Evolutionary conservation across 768 basidiomycete genomes (phyloP).

Genomic region (Holtermanniella nyarrowii): DNA sequence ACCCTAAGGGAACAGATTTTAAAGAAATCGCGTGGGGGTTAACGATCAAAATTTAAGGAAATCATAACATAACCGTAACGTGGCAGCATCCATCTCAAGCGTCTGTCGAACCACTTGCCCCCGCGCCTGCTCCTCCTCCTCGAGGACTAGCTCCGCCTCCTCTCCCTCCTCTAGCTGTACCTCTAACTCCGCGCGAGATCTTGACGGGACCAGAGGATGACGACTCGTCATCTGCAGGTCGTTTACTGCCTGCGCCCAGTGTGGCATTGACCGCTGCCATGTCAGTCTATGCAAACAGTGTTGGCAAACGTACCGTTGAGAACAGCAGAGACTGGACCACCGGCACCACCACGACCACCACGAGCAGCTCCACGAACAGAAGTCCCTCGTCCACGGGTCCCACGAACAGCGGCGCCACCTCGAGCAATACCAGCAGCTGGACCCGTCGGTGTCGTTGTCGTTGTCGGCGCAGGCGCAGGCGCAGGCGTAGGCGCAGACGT

Average conservation of each 20-base stretch:
- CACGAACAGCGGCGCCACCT: conserved; percentile 2
- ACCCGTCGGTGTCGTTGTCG: not conserved
- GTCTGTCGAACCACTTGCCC: too few relatives aligned
- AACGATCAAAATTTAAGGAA: too few relatives aligned
- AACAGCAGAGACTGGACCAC: conserved; percentile 8
- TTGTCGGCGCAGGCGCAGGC: not conserved
- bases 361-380: conserved; percentile 8
- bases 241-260: not conserved
- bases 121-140: too few relatives aligned
- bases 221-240: not conserved
- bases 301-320: conserved; percentile 16
- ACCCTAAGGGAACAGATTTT: too few relatives aligned
- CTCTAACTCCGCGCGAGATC: not conserved
- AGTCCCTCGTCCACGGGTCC: conserved; percentile 9
- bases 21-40: too few relatives aligned
- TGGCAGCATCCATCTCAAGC: too few relatives aligned
- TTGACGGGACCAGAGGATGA: not conserved
- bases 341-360: conserved; percentile 9
- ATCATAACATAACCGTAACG: too few relatives aligned
- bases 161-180: not conserved
- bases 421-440: not conserved
- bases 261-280: conserved; percentile 29
- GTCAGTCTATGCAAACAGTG: too few relatives aligned
- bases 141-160: too few relatives aligned
- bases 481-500: not conserved